These are phyloP conservation scores for Apiotrichum gracile DNA, from an alignment of 1,284 basidiomycete genomes.

Conservation along the genomic window DNA sequence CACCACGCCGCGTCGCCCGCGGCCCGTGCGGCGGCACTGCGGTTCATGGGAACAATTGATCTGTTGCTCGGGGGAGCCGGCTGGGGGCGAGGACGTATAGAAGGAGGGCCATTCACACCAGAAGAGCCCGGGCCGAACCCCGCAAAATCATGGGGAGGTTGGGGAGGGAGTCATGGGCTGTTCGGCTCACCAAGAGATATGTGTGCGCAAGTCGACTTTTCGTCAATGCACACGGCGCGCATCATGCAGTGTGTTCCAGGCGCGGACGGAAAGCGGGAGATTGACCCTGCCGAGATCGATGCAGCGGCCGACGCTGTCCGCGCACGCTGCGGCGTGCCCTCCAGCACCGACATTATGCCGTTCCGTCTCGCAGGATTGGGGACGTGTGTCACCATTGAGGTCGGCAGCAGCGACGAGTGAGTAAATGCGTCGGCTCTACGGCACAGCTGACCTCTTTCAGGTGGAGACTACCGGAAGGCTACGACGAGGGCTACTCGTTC, in stretches of 20 bases:
- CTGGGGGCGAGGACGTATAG: background rate
- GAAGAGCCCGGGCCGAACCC: background rate
- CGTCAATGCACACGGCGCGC: background rate
- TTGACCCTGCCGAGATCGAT: background rate
- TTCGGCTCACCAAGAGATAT: background rate
- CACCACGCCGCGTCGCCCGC: background rate
- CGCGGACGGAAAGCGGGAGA: background rate
- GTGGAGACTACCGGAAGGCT: background rate
- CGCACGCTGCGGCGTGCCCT: background rate
- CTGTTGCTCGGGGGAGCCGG: background rate
- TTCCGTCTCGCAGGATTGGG: background rate
- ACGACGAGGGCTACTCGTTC: background rate
- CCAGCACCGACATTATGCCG: background rate
- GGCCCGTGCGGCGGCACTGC: background rate
- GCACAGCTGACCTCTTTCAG: background rate
- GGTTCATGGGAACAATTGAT: conserved; percentile 1
- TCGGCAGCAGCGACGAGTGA: background rate
- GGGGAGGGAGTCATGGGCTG: background rate
- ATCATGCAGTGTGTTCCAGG: background rate
- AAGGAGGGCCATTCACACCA: background rate
- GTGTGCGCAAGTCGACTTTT: background rate
- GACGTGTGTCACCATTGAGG: background rate
- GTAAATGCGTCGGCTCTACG: background rate
- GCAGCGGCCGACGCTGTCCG: background rate
- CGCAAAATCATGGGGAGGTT: background rate